Evolutionary conservation across 1,139 yeast genomes (phyloP), one percentile per base, ranked within the genome.

Genomic region (Blastobotrys serpentis): DNA sequence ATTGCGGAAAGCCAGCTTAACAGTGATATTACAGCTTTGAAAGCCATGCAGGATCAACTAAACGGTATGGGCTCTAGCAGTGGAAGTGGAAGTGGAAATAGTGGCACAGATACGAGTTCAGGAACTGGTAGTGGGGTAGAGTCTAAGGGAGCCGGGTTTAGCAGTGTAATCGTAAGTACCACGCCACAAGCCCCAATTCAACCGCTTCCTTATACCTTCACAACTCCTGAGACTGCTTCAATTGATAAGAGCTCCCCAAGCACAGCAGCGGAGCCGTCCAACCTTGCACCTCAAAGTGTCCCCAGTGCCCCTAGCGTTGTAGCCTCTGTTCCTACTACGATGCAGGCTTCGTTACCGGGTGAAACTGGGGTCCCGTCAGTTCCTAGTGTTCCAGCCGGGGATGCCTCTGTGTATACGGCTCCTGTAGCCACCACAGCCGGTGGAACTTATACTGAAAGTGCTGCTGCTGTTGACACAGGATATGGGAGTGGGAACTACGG

Each of bases 1-100:
- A 4, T 36, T n/a, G 40, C 40, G n/a, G 40, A 36, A 19, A 36
- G 40, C 25, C 40, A 36, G 25, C 23, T 19, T 5, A 13, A 36
- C 10, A 36, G 19, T n/a, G 25, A 36, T 19, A 7, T 19, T 7
- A 25, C 40, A 18, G 40, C 40, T n/a, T 19, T 36, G 13, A n/a
- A 36, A 14, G 23, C 19, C 7, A 36, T 36, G 37, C 21, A 16
- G 16, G 37, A 33, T n/a, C 19, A 33, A n/a, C 11, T 33, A 6
- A 21, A 33, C 7, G 37, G 21, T 17, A 33, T 33, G 40, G 22
- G n/a, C n/a, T n/a, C n/a, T n/a, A n/a, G n/a, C n/a, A n/a, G n/a
- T n/a, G 26, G 26, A 6, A 6, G 8, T 23, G 26, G 10, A 23
- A 23, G 26, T 10, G 26, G 26, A 23, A 23, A 23, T 10, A 6